Evolutionary conservation across 106 monocot genomes (phyloP).

Genomic region (Dioscorea zingiberensis): DNA sequence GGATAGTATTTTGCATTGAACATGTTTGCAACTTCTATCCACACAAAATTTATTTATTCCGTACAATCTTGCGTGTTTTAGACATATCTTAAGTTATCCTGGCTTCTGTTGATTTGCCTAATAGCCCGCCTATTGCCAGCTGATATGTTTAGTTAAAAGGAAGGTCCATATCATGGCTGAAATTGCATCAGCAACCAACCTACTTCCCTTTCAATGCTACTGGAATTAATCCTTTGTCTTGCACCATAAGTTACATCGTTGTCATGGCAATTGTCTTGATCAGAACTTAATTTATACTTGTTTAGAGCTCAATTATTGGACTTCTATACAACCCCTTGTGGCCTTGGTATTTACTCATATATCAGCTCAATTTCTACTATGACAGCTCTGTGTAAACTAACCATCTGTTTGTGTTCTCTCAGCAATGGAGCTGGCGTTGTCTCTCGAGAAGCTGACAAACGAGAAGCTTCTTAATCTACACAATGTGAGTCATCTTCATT

Average conservation of each 20-base stretch:
- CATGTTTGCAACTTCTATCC: no score
- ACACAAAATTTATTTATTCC: no score
- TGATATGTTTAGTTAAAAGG: slow-evolving; percentile 1
- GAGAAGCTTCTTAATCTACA: slow-evolving; percentile 87
- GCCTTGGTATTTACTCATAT: slow-evolving; percentile 9
- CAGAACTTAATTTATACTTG: background rate
- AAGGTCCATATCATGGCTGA: background rate
- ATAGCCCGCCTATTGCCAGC: no score
- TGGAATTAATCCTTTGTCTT: no score
- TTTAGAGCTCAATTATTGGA: background rate
- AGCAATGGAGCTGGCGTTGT: slow-evolving; percentile 87
- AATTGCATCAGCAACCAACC: no score
- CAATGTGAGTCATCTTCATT: slow-evolving; percentile 32
- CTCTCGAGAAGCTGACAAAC: slow-evolving; percentile 78
- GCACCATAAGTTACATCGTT: background rate
- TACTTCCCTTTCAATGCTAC: background rate
- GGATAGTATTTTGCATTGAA: no score
- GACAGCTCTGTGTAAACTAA: no score
- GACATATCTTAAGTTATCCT: no score
- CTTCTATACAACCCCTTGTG: background rate
- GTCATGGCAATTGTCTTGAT: background rate
- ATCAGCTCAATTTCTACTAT: slow-evolving; percentile 20
- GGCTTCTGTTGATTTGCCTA: no score
- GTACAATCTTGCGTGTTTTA: no score
- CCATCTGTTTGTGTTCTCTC: no score